A percentile compares a stretch with the other conserved stretches of the same genome.
Evolutionary conservation across 208 protist genomes (phyloP).

Genomic region (Wallacemonas collosoma): DNA sequence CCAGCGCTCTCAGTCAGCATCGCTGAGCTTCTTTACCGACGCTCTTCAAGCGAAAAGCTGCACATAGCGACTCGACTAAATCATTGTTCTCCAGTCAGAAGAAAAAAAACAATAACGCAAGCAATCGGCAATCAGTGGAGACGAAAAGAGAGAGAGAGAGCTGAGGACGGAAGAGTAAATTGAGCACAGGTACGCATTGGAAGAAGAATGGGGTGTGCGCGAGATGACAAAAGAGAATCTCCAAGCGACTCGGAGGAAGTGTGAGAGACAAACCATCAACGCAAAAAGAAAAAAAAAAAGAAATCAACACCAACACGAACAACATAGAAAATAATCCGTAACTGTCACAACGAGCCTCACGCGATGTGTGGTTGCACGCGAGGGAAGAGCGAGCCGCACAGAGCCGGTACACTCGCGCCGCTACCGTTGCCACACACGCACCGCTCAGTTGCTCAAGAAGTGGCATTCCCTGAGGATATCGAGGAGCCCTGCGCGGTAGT

Average conservation of each 20-base stretch:
- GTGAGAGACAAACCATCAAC: neutral
- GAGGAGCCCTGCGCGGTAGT: conserved; percentile 13
- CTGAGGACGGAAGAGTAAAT: no score
- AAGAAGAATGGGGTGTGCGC: no score
- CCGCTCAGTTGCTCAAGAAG: conserved; percentile 1
- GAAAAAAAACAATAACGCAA: conserved; percentile 23
- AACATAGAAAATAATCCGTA: neutral
- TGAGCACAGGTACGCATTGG: no score
- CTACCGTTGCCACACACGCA: neutral
- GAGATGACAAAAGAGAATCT: conserved; percentile 6
- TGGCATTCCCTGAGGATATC: conserved; percentile 15
- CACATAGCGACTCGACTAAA: no score
- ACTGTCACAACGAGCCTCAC: no score
- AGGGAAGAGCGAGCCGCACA: no score
- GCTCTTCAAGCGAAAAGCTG: no score
- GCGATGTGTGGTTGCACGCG: no score
- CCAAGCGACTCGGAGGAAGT: neutral
- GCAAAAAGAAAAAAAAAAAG: conserved; percentile 24
- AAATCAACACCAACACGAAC: neutral
- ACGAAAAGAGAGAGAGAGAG: no score
- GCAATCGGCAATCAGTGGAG: conserved; percentile 7
- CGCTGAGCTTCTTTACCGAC: no score
- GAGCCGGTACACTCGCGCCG: no score
- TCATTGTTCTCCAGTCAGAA: neutral
- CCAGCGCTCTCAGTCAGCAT: no score